A percentile compares a stretch with the other conserved stretches of the same genome.
phyloP scores from a whole-genome alignment of 768 basidiomycete genomes.

The Suillus alpinus region DNA sequence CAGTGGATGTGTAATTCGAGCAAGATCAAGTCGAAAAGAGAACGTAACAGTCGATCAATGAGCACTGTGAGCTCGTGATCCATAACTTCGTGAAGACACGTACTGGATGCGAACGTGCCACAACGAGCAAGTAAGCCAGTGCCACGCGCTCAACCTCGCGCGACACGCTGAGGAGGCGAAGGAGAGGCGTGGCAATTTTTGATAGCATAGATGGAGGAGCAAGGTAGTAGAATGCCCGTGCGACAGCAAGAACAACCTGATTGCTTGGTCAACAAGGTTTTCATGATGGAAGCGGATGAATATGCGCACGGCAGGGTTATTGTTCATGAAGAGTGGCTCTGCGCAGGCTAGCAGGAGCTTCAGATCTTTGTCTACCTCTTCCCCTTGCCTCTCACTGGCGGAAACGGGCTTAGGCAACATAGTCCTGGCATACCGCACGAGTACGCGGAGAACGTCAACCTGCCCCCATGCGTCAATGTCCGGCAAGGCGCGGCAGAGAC shows the following conservation, averaged over 20 bases:
- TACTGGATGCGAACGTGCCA: constrained; percentile 69
- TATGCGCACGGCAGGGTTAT: constrained; percentile 77
- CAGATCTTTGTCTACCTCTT: constrained; percentile 77
- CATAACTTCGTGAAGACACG: constrained; percentile 22
- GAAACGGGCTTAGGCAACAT: constrained; percentile 71
- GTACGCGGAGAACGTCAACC: constrained; percentile 70
- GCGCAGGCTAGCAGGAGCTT: constrained; percentile 67
- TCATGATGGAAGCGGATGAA: not conserved
- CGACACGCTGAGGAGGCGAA: constrained; percentile 67
- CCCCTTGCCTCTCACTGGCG: constrained; percentile 32
- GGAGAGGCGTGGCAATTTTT: constrained; percentile 66
- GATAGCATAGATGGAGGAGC: constrained; percentile 53
- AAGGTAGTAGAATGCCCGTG: constrained; percentile 72
- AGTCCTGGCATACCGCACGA: constrained; percentile 77
- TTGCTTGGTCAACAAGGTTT: constrained; percentile 2
- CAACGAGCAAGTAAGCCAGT: constrained; percentile 63
- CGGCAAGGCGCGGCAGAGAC: constrained; percentile 77
- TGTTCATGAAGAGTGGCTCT: constrained; percentile 78
- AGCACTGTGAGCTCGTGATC: not conserved
- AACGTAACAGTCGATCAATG: constrained; percentile 23
- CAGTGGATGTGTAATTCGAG: too few species aligned
- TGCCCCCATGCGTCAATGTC: constrained; percentile 99
- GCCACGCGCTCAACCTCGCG: constrained; percentile 76
- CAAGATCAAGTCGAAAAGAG: constrained; percentile 27
- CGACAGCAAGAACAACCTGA: constrained; percentile 78